Evolutionary conservation across 306 rosid genomes (phyloP), one percentile per base, ranked within the genome.

Genomic region (Carpinus fangiana): DNA sequence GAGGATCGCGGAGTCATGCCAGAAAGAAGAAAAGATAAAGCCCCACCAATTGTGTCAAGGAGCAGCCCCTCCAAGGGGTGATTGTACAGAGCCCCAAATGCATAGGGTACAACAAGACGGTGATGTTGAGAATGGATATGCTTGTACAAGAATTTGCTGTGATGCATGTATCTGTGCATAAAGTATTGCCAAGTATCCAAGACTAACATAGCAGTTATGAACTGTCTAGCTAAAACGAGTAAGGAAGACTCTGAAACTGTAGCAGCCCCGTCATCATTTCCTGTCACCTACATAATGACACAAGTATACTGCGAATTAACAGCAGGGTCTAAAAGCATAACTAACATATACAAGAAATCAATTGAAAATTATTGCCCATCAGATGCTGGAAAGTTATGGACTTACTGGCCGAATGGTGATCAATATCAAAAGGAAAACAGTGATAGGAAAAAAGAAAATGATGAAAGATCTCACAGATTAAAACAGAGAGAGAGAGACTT

Each of bases 141-240:
- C 90, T 95, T 95, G 90, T 93, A 95, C 54, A 95, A 80, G 86
- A 92, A 91, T 92, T 93, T 95, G 83, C 91, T 95, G 80, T 91
- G 91, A 82, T 95, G 99, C 99, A 95, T 95, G 87, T 86, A 95
- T 84, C 99, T 88, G 82, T 95, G 99, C 93, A 93, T 87, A 47
- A 95, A 90, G 90, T 95, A 95, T 75, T 95, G 99, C 98, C 98
- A 95, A 11, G 99, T 90, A 82, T 95, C 99, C 91, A 95, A 82
- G 74, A 95, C 90, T 76, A 93, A 47, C 98, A 93, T 95, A 10
- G 93, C 99, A 48, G 87, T 88, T 45, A 89, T 74, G 86, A 95
- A 93, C 79, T 93, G 99, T 54, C 90, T 80, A 31, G 85, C 92
- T 76, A 78, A 57, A 56, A 67, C 89, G 13, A 89, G 82, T 12